A percentile compares a stretch with the other conserved stretches of the same genome.
These are phyloP conservation scores for Sarcomyxa edulis DNA, from an alignment of 768 basidiomycete genomes.

Conservation along the genomic window DNA sequence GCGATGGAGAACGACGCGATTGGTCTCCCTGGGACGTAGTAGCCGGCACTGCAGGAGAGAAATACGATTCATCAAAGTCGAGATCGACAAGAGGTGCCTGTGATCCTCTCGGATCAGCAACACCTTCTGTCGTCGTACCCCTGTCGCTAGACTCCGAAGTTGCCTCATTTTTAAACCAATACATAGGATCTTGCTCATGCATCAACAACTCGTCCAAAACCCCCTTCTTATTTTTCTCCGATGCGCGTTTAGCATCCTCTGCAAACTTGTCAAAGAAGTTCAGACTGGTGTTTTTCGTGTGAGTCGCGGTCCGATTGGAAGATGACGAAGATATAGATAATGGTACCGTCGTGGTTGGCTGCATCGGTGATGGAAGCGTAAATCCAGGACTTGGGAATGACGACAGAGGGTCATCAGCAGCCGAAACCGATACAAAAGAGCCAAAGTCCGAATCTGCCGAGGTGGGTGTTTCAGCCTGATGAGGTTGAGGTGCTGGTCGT, in stretches of 20 bases:
- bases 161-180: slow-evolving; percentile 37
- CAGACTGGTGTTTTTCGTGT: slow-evolving; percentile 25
- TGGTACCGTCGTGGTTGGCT: too few relatives aligned
- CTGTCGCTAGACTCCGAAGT: too few relatives aligned
- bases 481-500: slow-evolving; percentile 1
- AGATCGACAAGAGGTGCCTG: slow-evolving; percentile 23
- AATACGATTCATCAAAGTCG: slow-evolving; percentile 22
- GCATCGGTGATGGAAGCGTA: too few relatives aligned
- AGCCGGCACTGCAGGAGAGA: neutral
- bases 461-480: slow-evolving; percentile 2
- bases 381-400: too few relatives aligned
- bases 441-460: slow-evolving; percentile 45
- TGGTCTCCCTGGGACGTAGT: neutral
- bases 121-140: too few relatives aligned
- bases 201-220: slow-evolving; percentile 60
- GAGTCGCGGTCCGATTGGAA: neutral
- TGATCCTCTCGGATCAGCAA: slow-evolving; percentile 10
- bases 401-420: slow-evolving; percentile 41
- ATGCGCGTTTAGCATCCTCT: slow-evolving; percentile 48
- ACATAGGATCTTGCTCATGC: slow-evolving; percentile 69
- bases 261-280: slow-evolving; percentile 61
- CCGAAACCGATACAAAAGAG: slow-evolving; percentile 48
- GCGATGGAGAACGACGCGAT: slow-evolving; percentile 3
- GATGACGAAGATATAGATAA: neutral
- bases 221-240: slow-evolving; percentile 43